Percentiles rank a stretch among this genome's conserved stretches.
phyloP scores from a whole-genome alignment of 495 filamentous ascomycete species.

The Evansstolkia leycettana region DNA sequence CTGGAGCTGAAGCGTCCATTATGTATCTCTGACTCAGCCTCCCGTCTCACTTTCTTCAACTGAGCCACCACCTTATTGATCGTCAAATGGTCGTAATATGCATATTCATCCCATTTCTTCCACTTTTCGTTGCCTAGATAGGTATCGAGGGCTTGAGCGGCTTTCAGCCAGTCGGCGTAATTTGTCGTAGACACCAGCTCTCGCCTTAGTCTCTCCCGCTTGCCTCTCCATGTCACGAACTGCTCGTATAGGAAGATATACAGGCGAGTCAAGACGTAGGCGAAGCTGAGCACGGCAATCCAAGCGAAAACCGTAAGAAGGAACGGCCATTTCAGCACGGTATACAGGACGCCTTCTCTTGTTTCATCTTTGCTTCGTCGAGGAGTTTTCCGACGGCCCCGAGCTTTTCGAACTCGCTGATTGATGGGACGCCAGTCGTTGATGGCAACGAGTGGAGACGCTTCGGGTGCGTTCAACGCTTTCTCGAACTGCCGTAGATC shows the following conservation, averaged over 20 bases:
- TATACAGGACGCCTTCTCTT: conserved; percentile 82
- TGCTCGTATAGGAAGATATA: conserved; percentile 86
- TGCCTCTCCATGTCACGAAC: conserved; percentile 48
- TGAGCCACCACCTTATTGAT: conserved; percentile 64
- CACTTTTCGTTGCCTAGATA: conserved; percentile 75
- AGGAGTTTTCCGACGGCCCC: conserved; percentile 28
- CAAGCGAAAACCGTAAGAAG: conserved; percentile 66
- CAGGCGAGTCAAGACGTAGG: conserved; percentile 68
- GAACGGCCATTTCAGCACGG: conserved; percentile 82
- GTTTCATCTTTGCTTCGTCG: conserved; percentile 75
- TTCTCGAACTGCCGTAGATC: conserved; percentile 39
- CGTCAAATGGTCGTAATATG: conserved; percentile 85
- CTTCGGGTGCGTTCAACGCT: conserved; percentile 36
- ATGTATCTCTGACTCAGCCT: conserved; percentile 36
- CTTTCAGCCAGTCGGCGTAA: conserved; percentile 72
- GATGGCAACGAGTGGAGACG: conserved; percentile 48
- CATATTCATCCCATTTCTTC: conserved; percentile 82
- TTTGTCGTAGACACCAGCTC: conserved; percentile 55
- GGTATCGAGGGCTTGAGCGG: conserved; percentile 66
- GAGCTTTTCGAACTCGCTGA: conserved; percentile 45
- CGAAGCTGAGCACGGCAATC: conserved; percentile 54
- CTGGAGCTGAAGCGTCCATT: conserved; percentile 9
- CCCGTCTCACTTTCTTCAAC: conserved; percentile 49
- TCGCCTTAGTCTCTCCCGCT: conserved; percentile 53
- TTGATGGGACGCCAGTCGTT: conserved; percentile 80